Percentiles rank a stretch among this genome's conserved stretches.
phyloP scores from a whole-genome alignment of 176 grass and related monocot species.

The Carex pumila region DNA sequence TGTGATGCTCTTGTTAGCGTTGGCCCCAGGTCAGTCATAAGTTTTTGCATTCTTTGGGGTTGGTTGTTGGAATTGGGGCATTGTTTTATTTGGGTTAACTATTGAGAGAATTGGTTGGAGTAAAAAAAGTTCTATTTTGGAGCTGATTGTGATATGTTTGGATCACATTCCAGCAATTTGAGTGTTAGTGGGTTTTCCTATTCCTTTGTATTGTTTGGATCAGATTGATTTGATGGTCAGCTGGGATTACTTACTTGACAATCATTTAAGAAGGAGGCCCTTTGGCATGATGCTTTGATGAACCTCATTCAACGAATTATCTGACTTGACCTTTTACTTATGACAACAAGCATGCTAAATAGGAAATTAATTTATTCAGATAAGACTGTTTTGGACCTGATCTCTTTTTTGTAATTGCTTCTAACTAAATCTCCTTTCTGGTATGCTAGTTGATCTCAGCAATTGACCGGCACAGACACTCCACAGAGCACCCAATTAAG shows the following conservation, averaged over 20 bases:
- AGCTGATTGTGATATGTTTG: background rate
- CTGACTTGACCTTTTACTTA: background rate
- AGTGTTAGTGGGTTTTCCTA: background rate
- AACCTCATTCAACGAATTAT: background rate
- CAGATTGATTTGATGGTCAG: background rate
- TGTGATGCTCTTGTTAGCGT: background rate
- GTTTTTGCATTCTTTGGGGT: background rate
- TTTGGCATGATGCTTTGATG: too few relatives aligned
- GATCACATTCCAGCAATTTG: background rate
- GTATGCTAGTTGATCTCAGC: constrained; percentile 77
- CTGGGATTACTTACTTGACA: background rate
- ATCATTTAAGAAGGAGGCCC: too few relatives aligned
- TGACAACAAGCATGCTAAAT: background rate
- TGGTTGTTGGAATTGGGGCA: background rate
- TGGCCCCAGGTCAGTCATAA: background rate
- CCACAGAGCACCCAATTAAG: constrained; percentile 93
- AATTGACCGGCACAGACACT: constrained; percentile 73
- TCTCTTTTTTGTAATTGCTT: constrained; percentile 2
- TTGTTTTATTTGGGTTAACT: background rate
- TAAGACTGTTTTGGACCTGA: background rate
- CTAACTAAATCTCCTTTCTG: constrained; percentile 6
- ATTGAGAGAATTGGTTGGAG: background rate
- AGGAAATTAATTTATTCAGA: background rate
- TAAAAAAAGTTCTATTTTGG: background rate
- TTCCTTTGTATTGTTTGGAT: background rate